A percentile compares a stretch with the other conserved stretches of the same genome.
Evolutionary conservation across 768 basidiomycete genomes (phyloP).

Genomic region (Coprinopsis strossmayeri): DNA sequence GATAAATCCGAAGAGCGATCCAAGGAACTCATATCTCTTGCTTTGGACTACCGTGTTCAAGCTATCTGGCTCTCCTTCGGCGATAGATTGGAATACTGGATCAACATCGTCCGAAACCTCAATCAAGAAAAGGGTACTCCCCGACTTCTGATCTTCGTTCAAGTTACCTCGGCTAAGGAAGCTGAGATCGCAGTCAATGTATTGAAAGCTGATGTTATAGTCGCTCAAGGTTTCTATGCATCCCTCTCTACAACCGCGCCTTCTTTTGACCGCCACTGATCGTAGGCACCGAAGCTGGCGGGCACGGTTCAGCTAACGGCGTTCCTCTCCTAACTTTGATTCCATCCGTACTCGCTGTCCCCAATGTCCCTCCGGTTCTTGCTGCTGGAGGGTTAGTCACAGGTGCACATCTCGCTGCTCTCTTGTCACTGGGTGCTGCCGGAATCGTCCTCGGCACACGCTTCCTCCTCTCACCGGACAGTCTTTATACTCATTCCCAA

Average conservation of each 20-base stretch:
- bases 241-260: background rate
- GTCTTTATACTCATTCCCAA: slow-evolving; percentile 48
- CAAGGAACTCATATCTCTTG: slow-evolving; percentile 36
- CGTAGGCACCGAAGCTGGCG: slow-evolving; percentile 73
- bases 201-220: slow-evolving; percentile 70
- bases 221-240: slow-evolving; percentile 59
- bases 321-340: slow-evolving; percentile 58
- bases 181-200: slow-evolving; percentile 52
- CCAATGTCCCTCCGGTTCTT: slow-evolving; percentile 46
- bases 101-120: slow-evolving; percentile 46
- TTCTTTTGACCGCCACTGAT: background rate
- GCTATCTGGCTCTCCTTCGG: slow-evolving; percentile 79
- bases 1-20: slow-evolving; percentile 39
- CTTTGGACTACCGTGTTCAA: slow-evolving; percentile 48
- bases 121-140: slow-evolving; percentile 37
- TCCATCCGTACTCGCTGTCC: slow-evolving; percentile 41
- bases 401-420: slow-evolving; percentile 57
- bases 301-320: slow-evolving; percentile 57
- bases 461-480: slow-evolving; percentile 63
- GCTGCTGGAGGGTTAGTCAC: slow-evolving; percentile 71
- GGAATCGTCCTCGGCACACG: slow-evolving; percentile 73
- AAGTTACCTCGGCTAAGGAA: slow-evolving; percentile 54
- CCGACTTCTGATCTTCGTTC: slow-evolving; percentile 51
- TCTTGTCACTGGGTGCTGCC: slow-evolving; percentile 60
- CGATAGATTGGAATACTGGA: slow-evolving; percentile 49